Base-by-base conservation (phyloP, 2,329 filamentous ascomycete genomes). In the Alternaria gansuensis region DNA sequence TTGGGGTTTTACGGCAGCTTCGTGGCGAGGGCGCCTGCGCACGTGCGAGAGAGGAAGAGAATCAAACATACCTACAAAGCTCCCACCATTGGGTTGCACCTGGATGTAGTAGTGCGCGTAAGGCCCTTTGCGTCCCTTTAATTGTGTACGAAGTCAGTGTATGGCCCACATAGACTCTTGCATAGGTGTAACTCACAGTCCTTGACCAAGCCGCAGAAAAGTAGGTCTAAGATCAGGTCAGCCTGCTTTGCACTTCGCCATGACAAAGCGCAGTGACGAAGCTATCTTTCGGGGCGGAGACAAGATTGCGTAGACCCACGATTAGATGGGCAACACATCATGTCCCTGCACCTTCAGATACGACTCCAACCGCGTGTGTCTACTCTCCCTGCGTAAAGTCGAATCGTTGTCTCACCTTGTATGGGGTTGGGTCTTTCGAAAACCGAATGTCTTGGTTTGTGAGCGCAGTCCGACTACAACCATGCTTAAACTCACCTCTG, bases 101-200 rank as follows among this genome's bases (percentile, higher is more conserved):
- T 96, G 92, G 21, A 97, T 80, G 78, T 96, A 97, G 79, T 97
- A 97, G 72, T 88, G 89, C 6, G 93, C 93, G 53, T 74, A 74
- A 7, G 70, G 72, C 14, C 72, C 71, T 78, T 97, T 96, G 54
- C 90, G 86, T 21, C 93, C 93, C 0, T 92, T 96, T 93, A 87
- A 53, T 91, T 86, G 88, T 92, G 51, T 21, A 43, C 62, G 36
- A 58, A 28, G 59, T 72, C 66, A 77, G 73, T 58, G 46, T 41
- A 29, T 17, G 43, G 51, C 46, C 57, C 36, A 26, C 54, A 37
- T 39, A n/a, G 9, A 28, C 36, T 39, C 21, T 11, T 11, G 14
- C 45, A 17, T 24, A 26, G 21, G 26, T 14, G 26, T 21, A 33
- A 51, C 49, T 44, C 33, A 48, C 44, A 48, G 44, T 48, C 33